A percentile compares a stretch with the other conserved stretches of the same genome.
Evolutionary conservation across 805 yeast species (phyloP).

Genomic region (Candida gorgasii): DNA sequence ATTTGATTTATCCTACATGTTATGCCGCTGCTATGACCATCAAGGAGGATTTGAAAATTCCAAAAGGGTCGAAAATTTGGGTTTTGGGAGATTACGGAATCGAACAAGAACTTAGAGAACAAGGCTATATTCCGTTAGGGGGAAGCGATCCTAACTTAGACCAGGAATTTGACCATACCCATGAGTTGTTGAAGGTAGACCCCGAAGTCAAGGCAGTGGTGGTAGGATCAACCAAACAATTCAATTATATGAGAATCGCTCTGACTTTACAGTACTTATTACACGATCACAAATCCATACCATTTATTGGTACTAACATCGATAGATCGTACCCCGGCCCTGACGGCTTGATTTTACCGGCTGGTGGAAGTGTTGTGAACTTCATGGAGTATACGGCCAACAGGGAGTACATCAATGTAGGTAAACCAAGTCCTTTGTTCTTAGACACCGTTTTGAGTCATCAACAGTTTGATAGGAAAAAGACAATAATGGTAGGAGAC

Average conservation of each 20-base stretch:
- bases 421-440: slow-evolving; percentile 37
- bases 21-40: slow-evolving; percentile 36
- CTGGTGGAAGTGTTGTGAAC: slow-evolving; percentile 43
- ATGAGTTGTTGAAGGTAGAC: slow-evolving; percentile 31
- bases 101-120: slow-evolving; percentile 32
- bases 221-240: slow-evolving; percentile 39
- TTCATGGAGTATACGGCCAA: slow-evolving; percentile 37
- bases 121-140: slow-evolving; percentile 36
- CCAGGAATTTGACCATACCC: slow-evolving; percentile 24
- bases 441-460: slow-evolving; percentile 29
- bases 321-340: slow-evolving; percentile 43
- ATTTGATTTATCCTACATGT: slow-evolving; percentile 36
- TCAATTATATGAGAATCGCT: slow-evolving; percentile 39
- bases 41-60: slow-evolving; percentile 24
- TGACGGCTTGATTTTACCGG: slow-evolving; percentile 37
- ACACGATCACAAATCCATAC: slow-evolving; percentile 29
- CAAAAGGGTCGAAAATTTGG: slow-evolving; percentile 37
- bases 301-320: slow-evolving; percentile 43
- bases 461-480: slow-evolving; percentile 26
- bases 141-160: slow-evolving; percentile 33
- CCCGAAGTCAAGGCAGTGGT: slow-evolving; percentile 41
- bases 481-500: slow-evolving; percentile 43
- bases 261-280: slow-evolving; percentile 39
- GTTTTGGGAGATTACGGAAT: slow-evolving; percentile 42
- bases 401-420: slow-evolving; percentile 35